phyloP scores from a whole-genome alignment of 345 rosid genomes.

The Excoecaria agallocha region DNA sequence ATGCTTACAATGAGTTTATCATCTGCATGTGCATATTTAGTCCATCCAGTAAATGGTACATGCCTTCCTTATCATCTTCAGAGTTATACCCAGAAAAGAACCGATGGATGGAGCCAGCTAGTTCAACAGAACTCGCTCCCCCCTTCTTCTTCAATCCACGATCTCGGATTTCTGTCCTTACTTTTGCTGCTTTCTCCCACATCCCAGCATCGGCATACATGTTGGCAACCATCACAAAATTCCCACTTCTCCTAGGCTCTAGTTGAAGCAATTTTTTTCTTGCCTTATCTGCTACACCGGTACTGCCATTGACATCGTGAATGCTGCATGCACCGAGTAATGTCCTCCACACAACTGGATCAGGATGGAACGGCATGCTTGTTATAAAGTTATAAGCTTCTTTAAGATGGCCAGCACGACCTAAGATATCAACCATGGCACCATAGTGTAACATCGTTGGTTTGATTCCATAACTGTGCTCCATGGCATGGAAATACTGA shows the following conservation, averaged over 20 bases:
- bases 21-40: constrained; percentile 50
- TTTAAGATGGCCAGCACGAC: constrained; percentile 64
- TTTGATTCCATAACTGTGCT: constrained; percentile 55
- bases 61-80: constrained; percentile 23
- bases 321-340: constrained; percentile 61
- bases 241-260: constrained; percentile 73
- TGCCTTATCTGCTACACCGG: constrained; percentile 48
- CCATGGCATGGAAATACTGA: constrained; percentile 62
- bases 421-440: constrained; percentile 71
- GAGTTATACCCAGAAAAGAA: constrained; percentile 68
- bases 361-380: constrained; percentile 53
- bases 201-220: constrained; percentile 68
- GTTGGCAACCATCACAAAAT: constrained; percentile 72
- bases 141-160: constrained; percentile 57
- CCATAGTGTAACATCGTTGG: constrained; percentile 54
- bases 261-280: constrained; percentile 56
- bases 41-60: constrained; percentile 41
- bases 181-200: constrained; percentile 72
- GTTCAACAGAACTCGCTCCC: constrained; percentile 64
- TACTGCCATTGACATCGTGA: constrained; percentile 39
- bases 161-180: constrained; percentile 58
- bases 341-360: constrained; percentile 67
- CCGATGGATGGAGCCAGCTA: constrained; percentile 49
- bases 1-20: constrained; percentile 5
- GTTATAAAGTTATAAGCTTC: constrained; percentile 59